phyloP scores from a whole-genome alignment of 306 rosid species.

The Gastrolobium bilobum region DNA sequence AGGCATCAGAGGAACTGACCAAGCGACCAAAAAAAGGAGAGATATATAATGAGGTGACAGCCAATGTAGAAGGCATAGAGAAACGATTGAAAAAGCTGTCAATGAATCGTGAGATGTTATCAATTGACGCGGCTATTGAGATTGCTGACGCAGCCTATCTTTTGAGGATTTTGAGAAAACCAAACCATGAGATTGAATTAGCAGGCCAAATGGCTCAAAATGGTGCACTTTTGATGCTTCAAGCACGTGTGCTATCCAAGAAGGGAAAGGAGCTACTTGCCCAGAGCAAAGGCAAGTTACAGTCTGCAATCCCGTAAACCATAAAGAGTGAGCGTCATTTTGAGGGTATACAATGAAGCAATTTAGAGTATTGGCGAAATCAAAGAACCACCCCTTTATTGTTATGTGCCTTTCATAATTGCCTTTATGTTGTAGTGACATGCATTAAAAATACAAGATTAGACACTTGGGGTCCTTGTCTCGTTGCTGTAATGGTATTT shows the following conservation, averaged over 20 bases:
- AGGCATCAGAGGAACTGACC: conserved; percentile 11
- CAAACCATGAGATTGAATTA: conserved; percentile 15
- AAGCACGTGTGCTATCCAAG: background rate
- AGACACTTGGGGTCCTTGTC: too few species aligned
- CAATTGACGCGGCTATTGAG: conserved; percentile 13
- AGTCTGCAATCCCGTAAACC: background rate
- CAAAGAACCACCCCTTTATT: too few species aligned
- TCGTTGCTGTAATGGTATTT: too few species aligned
- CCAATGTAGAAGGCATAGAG: background rate
- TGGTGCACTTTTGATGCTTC: conserved; percentile 37
- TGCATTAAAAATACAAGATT: too few species aligned
- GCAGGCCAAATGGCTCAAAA: conserved; percentile 41
- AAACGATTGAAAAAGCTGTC: background rate
- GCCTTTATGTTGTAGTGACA: too few species aligned
- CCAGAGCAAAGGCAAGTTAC: conserved; percentile 18
- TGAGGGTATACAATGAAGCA: too few species aligned
- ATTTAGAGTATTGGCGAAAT: too few species aligned
- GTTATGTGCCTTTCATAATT: too few species aligned
- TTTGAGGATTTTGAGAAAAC: background rate
- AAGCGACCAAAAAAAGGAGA: conserved; percentile 19
- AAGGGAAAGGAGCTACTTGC: conserved; percentile 21
- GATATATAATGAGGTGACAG: background rate
- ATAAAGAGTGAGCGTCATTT: too few species aligned
- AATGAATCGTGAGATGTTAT: background rate
- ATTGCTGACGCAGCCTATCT: conserved; percentile 29